A percentile compares a stretch with the other conserved stretches of the same genome.
These are phyloP conservation scores for Thuja plicata DNA, from an alignment of 83 land plant genomes.

Conservation along the genomic window DNA sequence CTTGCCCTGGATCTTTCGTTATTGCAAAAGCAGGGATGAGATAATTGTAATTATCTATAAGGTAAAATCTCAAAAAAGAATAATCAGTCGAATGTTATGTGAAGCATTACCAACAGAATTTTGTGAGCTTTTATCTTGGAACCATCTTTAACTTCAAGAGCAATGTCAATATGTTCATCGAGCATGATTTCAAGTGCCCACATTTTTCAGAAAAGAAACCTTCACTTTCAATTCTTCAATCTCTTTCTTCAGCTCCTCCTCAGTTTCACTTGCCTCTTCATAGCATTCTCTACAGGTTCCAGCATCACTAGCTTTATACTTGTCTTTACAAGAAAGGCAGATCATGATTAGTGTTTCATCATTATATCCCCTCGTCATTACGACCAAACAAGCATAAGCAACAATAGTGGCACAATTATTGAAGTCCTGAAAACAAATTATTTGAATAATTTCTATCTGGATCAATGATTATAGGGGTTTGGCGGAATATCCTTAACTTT, in stretches of 20 bases:
- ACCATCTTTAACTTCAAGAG: conserved; percentile 12
- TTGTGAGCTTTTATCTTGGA: conserved; percentile 17
- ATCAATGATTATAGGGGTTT: too few relatives aligned
- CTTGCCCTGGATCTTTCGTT: too few relatives aligned
- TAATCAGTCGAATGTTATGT: neutral
- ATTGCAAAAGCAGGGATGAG: too few relatives aligned
- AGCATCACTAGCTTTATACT: conserved; percentile 44
- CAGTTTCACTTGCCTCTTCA: conserved; percentile 85
- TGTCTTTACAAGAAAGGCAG: conserved; percentile 71
- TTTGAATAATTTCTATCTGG: too few relatives aligned
- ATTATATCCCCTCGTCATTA: conserved; percentile 13
- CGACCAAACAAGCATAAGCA: neutral
- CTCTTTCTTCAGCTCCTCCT: conserved; percentile 82
- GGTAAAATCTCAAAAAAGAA: neutral
- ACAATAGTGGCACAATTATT: neutral
- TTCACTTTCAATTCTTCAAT: conserved; percentile 74
- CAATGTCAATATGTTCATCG: conserved; percentile 10
- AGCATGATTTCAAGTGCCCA: conserved; percentile 30
- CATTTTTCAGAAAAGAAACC: conserved; percentile 51
- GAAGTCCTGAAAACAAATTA: neutral
- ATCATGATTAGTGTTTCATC: conserved; percentile 21
- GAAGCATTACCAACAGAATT: conserved; percentile 4
- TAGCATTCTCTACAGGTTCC: conserved; percentile 89
- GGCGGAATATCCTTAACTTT: too few relatives aligned
- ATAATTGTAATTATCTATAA: neutral